Evolutionary conservation across 2,329 filamentous ascomycete species (phyloP).

Genomic region (Alternaria triticina): DNA sequence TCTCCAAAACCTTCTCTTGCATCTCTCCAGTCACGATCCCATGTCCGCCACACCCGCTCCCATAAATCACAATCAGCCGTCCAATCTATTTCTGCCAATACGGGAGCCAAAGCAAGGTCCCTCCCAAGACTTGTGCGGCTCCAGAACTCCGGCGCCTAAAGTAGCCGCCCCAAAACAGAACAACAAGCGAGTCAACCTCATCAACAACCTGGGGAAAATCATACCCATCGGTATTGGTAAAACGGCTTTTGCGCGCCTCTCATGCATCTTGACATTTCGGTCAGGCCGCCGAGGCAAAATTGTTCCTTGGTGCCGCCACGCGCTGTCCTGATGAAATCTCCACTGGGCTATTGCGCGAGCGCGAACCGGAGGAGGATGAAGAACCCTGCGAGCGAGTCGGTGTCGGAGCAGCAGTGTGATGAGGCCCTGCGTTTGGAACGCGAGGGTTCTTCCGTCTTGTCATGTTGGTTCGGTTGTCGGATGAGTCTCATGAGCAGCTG

Average conservation of each 20-base stretch:
- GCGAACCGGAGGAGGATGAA: constrained; percentile 4
- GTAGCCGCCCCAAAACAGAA: not conserved
- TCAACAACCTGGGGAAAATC: constrained; percentile 10
- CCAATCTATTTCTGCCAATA: not conserved
- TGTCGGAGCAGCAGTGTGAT: not conserved
- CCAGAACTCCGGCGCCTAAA: constrained; percentile 7
- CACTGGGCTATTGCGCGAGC: constrained; percentile 8
- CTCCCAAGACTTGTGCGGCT: constrained; percentile 13
- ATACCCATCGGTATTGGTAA: constrained; percentile 4
- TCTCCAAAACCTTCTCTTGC: not conserved
- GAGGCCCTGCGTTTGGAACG: not conserved
- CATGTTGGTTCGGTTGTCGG: not conserved
- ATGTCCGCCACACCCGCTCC: constrained; percentile 6
- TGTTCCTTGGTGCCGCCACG: constrained; percentile 1
- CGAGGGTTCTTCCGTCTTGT: not conserved
- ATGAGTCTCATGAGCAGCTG: not conserved
- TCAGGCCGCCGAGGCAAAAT: constrained; percentile 9
- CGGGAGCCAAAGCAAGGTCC: not conserved
- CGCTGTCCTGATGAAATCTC: constrained; percentile 10
- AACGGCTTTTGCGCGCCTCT: constrained; percentile 7
- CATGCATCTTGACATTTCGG: constrained; percentile 1
- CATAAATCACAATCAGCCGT: not conserved
- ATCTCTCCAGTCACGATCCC: not conserved
- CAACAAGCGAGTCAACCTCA: constrained; percentile 11
- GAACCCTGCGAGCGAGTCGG: not conserved